Conservation (phyloP, 2,329 filamentous ascomycete species). For the Penicillium freii region DNA sequence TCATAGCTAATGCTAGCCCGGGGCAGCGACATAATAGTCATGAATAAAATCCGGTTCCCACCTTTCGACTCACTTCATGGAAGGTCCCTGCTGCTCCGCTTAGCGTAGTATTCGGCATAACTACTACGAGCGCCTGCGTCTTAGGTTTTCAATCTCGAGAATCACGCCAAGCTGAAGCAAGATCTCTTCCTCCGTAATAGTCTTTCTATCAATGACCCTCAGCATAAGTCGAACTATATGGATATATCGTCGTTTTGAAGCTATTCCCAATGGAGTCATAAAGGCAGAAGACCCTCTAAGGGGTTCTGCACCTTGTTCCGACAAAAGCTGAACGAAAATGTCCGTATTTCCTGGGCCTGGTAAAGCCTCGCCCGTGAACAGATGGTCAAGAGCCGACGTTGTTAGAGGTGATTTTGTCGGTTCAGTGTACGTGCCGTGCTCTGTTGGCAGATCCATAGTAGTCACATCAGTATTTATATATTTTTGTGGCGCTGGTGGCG, state of each 20-base stretch:
- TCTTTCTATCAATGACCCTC: background rate
- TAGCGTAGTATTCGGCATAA: background rate
- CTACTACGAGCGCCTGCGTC: no score
- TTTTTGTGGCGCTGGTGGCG: background rate
- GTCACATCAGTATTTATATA: background rate
- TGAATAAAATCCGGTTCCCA: background rate
- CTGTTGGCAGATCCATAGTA: background rate
- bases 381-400: background rate
- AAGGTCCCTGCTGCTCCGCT: background rate
- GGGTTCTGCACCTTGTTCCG: background rate
- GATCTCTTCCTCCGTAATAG: background rate
- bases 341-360: background rate
- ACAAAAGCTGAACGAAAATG: background rate
- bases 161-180: background rate
- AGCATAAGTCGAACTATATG: background rate
- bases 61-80: background rate
- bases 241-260: background rate
- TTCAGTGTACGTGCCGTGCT: background rate
- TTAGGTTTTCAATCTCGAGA: background rate
- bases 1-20: background rate
- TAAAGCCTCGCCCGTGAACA: background rate
- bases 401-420: background rate
- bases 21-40: background rate
- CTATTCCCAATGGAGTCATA: background rate
- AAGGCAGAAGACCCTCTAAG: background rate